Evolutionary conservation across 495 filamentous ascomycete genomes (phyloP), one percentile per base, ranked within the genome.

Genomic region (Astrocystis sublimbata): DNA sequence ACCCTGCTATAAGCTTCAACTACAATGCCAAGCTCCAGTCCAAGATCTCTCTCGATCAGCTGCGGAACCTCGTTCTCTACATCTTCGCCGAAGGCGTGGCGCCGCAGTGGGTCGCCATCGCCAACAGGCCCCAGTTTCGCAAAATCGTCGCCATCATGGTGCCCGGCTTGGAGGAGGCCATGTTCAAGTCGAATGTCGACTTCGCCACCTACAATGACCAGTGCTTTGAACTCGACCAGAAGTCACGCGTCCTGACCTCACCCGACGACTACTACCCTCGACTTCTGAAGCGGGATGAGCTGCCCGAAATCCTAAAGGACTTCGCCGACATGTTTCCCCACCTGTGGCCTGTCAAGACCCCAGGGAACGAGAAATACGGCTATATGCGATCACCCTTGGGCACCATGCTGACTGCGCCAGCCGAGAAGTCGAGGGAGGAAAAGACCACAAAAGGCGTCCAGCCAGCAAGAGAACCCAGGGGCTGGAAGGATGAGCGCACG

Each of bases 91-190:
- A 97, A 73, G 94, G 89, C 0, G 62, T 75, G 0, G 85, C 88
- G 6, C 94, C 96, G 4, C 89, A 94, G 75, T 98, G 93, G 89
- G 85, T 97, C 17, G 85, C 90, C 21, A 81, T 96, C 47, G 83
- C 85, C 65, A 84, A 96, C 69, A 89, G 91, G 53, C 81, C 82
- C 0, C 79, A 87, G 65, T 87, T 98, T 53, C 80, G 86, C 36
- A 96, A 93, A 73, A 88, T 92, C 21, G 94, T 96, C 15, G 85
- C 92, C n/a, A 75, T 98, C 60, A 93, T 98, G 89, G 89, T 96
- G 6, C 96, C 94, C 0, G 94, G 93, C 10, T 74, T 98, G 13
- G 92, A 96, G 72, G 84, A 89, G 65, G 89, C 86, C 31, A 93
- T 97, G 91, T 96, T 97, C 74, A 85, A 92, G 76, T 83, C 84